These are phyloP conservation scores for Apiospora sp. DNA, from an alignment of 2,329 filamentous ascomycete genomes.

Conservation along the genomic window DNA sequence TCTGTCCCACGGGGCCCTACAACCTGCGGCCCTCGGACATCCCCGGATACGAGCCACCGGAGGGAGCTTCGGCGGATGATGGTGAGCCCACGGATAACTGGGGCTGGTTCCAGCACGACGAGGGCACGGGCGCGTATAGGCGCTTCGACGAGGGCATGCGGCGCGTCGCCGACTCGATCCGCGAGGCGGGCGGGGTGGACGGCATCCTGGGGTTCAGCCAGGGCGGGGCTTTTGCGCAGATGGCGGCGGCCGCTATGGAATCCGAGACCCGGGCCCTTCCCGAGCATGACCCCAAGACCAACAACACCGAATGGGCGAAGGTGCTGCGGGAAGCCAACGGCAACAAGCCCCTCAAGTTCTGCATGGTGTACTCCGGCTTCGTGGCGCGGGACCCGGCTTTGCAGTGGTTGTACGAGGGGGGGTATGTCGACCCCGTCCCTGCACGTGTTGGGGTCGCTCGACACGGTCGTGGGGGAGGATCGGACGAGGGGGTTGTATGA, in stretches of 20 bases:
- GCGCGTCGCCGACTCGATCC: conserved; percentile 67
- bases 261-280: conserved; percentile 42
- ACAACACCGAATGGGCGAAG: conserved; percentile 50
- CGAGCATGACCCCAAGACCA: conserved; percentile 34
- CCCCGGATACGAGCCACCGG: conserved; percentile 67
- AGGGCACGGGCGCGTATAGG: conserved; percentile 69
- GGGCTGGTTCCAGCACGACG: conserved; percentile 83
- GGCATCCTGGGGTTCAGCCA: conserved; percentile 86
- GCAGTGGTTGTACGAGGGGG: conserved; percentile 42
- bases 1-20: conserved; percentile 75
- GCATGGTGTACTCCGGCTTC: conserved; percentile 72
- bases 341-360: conserved; percentile 60
- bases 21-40: conserved; percentile 71
- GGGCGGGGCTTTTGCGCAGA: conserved; percentile 74
- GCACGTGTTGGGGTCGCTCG: conserved; percentile 83
- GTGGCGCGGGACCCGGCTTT: conserved; percentile 52
- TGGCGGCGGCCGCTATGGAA: conserved; percentile 79
- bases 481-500: conserved; percentile 74
- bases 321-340: conserved; percentile 59
- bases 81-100: conserved; percentile 71
- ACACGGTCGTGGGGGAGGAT: conserved; percentile 86
- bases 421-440: conserved; percentile 76
- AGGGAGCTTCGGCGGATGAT: conserved; percentile 50
- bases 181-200: conserved; percentile 73
- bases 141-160: conserved; percentile 74